Evolutionary conservation across 176 grass and related monocot species (phyloP).

Genomic region (Oryza australiensis): DNA sequence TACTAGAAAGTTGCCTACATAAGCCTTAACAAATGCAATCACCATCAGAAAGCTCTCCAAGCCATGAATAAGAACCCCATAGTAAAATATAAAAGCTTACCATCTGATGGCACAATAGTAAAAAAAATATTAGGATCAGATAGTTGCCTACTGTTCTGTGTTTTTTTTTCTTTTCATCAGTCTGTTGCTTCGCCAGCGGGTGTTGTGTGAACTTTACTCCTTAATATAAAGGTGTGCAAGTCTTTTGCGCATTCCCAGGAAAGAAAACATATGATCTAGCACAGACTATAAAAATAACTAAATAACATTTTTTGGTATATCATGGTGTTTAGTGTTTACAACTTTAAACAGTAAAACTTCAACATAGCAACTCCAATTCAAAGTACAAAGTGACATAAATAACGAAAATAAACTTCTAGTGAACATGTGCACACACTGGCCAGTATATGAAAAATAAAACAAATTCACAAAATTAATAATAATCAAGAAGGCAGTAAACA

Average conservation of each 20-base stretch:
- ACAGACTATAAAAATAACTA: neutral
- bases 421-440: neutral
- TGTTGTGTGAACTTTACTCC: no score
- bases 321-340: neutral
- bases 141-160: no score
- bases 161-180: no score
- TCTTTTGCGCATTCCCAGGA: no score
- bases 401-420: neutral
- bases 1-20: neutral
- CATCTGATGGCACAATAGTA: neutral
- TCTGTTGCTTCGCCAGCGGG: no score
- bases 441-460: neutral
- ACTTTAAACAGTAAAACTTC: neutral
- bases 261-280: neutral
- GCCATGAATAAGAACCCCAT: neutral
- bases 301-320: neutral
- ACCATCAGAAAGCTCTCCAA: neutral
- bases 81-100: neutral
- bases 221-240: no score
- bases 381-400: neutral
- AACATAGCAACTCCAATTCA: constrained; percentile 1
- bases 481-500: neutral
- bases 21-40: neutral
- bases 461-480: constrained; percentile 2
- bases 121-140: neutral